These are phyloP conservation scores for Aspergillus ibericus DNA, from an alignment of 2,329 filamentous ascomycete species.

Conservation along the genomic window DNA sequence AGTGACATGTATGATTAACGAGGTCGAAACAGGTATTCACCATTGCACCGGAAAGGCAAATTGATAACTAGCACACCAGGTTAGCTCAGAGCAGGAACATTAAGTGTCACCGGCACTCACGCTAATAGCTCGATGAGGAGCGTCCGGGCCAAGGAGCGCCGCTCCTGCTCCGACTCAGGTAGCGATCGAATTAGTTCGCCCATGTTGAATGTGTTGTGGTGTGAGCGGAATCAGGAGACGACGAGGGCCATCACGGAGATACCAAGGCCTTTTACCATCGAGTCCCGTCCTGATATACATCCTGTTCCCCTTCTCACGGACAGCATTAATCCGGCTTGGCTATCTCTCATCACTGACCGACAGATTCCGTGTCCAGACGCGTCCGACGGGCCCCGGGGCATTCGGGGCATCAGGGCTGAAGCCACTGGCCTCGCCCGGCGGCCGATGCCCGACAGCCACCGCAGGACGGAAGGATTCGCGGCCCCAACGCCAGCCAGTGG, in stretches of 20 bases:
- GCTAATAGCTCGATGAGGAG: slow-evolving; percentile 2
- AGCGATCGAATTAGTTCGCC: neutral
- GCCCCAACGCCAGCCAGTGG: neutral
- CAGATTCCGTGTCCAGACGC: neutral
- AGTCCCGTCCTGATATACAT: neutral
- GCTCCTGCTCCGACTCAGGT: neutral
- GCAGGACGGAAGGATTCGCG: neutral
- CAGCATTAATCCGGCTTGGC: neutral
- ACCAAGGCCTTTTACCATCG: neutral
- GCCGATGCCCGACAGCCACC: neutral
- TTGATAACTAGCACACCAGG: neutral
- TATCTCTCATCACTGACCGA: neutral
- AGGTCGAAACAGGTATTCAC: neutral
- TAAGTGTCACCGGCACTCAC: neutral
- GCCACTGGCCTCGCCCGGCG: neutral
- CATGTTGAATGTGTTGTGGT: neutral
- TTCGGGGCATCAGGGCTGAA: neutral
- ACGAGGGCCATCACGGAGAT: neutral
- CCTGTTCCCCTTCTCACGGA: neutral
- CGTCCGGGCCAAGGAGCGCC: neutral
- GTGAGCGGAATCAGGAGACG: neutral
- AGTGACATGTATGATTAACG: neutral
- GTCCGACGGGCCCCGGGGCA: neutral
- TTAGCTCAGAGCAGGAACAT: neutral
- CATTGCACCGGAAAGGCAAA: slow-evolving; percentile 11